Evolutionary conservation across 331 rosid genomes (phyloP), one percentile per base, ranked within the genome.

Genomic region (Erythrophleum ivorense): DNA sequence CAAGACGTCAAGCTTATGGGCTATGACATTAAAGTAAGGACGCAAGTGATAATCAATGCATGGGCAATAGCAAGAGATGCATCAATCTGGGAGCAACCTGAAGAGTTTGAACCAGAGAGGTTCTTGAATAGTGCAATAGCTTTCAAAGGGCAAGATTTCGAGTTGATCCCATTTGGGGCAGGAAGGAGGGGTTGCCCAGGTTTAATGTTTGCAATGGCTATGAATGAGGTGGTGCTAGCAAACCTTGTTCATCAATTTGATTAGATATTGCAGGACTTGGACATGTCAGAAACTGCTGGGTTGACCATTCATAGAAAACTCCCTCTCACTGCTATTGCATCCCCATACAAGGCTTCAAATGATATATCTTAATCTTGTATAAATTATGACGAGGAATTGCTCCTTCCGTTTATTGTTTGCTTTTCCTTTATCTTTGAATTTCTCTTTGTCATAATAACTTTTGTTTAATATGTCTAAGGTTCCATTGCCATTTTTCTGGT

Each of bases 51-150:
- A 14, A 52, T 78, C 41, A 90, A 86, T 69, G 90, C 82, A 3
- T 84, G 90, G 90, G 88, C 87, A n/a, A 83, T 90, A 19, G 88
- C 82, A 74, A 81, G 86, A 63, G 94, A 90, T 59, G 80, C 88
- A 0, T 0, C 16, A 11, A n/a, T 62, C 9, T 88, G 89, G 89
- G 86, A 79, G 19, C 15, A 65, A 8, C 86, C 87, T 12, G 45
- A 80, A 34, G 78, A 86, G 78, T 90, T 90, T 34, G n/a, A n/a
- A 6, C 94, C 88, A 0, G 84, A 88, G 73, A 90, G 91, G 78
- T 88, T 86, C 55, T 4, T 83, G 73, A 52, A 76, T 69, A 62
- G 52, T 40, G 50, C 60, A 0, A 13, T 85, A 12, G 74, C 88
- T 36, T 24, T 78, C 48, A 89, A 67, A 74, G 89, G 89, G 8